These are phyloP conservation scores for Metschnikowia drakensbergensis DNA, from an alignment of 805 yeast species.

Conservation along the genomic window DNA sequence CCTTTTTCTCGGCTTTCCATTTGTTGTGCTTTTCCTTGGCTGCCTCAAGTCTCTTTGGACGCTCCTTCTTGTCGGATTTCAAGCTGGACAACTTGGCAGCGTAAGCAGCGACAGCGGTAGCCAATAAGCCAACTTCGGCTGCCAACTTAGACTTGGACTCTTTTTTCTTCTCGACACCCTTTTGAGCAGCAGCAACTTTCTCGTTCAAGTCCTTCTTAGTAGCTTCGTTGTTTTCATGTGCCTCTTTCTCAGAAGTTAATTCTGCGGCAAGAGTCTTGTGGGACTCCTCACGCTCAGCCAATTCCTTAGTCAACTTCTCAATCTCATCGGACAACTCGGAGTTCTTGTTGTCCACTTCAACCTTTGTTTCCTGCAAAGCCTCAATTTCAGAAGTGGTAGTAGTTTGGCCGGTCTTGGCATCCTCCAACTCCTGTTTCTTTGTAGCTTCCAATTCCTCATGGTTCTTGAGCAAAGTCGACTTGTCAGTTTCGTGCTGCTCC, in stretches of 20 bases:
- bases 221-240: conserved; percentile 24
- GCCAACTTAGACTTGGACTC: conserved; percentile 33
- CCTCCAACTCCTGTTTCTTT: conserved; percentile 41
- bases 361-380: conserved; percentile 40
- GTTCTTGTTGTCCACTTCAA: conserved; percentile 36
- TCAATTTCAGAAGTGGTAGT: conserved; percentile 44
- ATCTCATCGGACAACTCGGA: conserved; percentile 35
- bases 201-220: conserved; percentile 42
- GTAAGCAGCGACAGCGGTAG: conserved; percentile 42
- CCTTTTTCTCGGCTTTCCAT: conserved; percentile 47
- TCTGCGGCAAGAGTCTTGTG: conserved; percentile 32
- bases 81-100: conserved; percentile 40
- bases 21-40: conserved; percentile 38
- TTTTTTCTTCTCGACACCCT: conserved; percentile 36
- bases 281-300: conserved; percentile 35
- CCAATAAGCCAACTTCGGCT: conserved; percentile 43
- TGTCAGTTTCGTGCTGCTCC: conserved; percentile 43
- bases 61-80: conserved; percentile 34
- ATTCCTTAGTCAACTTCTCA: conserved; percentile 42
- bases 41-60: conserved; percentile 33
- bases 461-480: conserved; percentile 39
- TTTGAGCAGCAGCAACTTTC: conserved; percentile 33
- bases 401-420: conserved; percentile 39
- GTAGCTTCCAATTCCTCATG: conserved; percentile 45
- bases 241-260: conserved; percentile 28